Evolutionary conservation across 768 basidiomycete species (phyloP), one percentile per base, ranked within the genome.

Genomic region (Naganishia antarctica): DNA sequence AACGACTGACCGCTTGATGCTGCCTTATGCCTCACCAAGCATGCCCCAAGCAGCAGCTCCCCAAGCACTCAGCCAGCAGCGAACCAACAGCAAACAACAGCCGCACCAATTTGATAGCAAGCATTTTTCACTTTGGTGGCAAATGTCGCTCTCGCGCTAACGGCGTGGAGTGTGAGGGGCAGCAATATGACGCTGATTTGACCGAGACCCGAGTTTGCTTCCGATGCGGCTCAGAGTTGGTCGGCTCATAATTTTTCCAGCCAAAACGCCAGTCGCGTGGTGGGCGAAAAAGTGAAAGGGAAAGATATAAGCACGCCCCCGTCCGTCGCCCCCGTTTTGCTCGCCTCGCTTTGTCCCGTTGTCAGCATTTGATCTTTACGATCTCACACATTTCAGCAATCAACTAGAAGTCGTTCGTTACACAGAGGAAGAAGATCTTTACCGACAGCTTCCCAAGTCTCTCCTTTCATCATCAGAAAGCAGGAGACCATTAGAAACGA

Each of bases 391-490:
- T 37, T 21, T 23, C 11, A 57, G 8, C 2, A 37, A 37, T 13
- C 32, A 57, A n/a, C 28, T 51, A 51, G 21, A 57, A 32, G 53
- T 57, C 53, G 34, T 57, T 57, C 53, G 53, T 57, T 57, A 57
- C 50, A 51, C 50, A 57, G 23, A 57, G 53, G 53, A 41, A 57
- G 53, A 29, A 40, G 32, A 57, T 49, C 28, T 25, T 40, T 23
- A n/a, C 15, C 16, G 37, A 25, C 43, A 60, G 44, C 59, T 45
- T 46, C 59, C 26, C 59, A 44, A 25, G 59, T 60, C 45, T 60
- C 45, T 44, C 45, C n/a, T 60, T 45, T 43, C 40, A 31, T 25
- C 57, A 43, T 26, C 4, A 41, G 28, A 47, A 18, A 41, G 59
- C 7, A 44, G 28, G 41, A 44, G 45, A 46, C 41, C 13, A 18